A percentile compares a stretch with the other conserved stretches of the same genome.
phyloP scores from a whole-genome alignment of 192 early-diverging fungal genomes.

The Thoreauomyces humboldtii region DNA sequence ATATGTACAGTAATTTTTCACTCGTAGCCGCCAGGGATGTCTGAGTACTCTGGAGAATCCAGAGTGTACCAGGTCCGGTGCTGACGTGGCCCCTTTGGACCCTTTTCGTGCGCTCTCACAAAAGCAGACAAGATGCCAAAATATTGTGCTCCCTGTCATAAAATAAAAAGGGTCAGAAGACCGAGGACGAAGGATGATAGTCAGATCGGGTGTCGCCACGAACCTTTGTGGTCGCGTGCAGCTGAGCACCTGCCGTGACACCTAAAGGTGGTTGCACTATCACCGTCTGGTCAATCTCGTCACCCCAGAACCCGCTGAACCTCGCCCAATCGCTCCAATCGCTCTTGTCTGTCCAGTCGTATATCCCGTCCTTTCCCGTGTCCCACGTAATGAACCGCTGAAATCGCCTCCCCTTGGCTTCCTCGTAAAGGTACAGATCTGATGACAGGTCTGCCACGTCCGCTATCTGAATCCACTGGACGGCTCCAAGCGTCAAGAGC shows the following conservation, averaged over 20 bases:
- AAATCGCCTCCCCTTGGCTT: constrained; percentile 6
- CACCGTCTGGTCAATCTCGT: constrained; percentile 21
- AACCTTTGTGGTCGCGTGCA: constrained; percentile 14
- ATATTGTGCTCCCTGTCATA: constrained; percentile 16
- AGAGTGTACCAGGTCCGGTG: constrained; percentile 29
- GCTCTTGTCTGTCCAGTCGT: constrained; percentile 22
- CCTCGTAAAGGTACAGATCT: constrained; percentile 20
- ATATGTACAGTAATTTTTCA: no score
- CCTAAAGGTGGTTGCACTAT: constrained; percentile 21
- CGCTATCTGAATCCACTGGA: constrained; percentile 25
- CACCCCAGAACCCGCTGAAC: constrained; percentile 28
- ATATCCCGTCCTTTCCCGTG: constrained; percentile 19
- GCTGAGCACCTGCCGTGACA: constrained; percentile 22
- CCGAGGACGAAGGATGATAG: not conserved
- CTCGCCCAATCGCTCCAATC: constrained; percentile 20
- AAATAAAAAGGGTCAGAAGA: not conserved
- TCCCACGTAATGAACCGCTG: constrained; percentile 20
- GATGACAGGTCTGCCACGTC: constrained; percentile 24
- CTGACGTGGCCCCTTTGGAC: constrained; percentile 29
- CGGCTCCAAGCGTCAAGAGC: constrained; percentile 26
- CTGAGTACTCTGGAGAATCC: constrained; percentile 21
- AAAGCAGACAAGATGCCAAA: constrained; percentile 27
- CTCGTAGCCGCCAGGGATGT: no score
- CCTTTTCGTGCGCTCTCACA: constrained; percentile 17
- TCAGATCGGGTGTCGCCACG: no score